phyloP scores from a whole-genome alignment of 768 basidiomycete species.

The Melanogaster broomeanus region DNA sequence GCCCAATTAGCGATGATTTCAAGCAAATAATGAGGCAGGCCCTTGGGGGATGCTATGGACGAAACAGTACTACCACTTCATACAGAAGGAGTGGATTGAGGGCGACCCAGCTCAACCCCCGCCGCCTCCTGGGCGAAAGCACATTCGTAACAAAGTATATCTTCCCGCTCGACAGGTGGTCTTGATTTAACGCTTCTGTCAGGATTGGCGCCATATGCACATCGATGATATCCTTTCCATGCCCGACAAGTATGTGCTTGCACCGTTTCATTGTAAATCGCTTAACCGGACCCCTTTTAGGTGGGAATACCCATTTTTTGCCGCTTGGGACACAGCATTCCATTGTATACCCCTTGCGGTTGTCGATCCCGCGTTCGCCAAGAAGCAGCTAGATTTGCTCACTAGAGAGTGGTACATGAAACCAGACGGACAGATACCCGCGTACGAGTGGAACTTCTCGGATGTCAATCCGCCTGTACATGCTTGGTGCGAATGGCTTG shows the following conservation, averaged over 20 bases:
- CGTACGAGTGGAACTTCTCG: slow-evolving; percentile 99
- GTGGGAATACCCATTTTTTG: slow-evolving; percentile 99
- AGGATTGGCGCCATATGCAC: slow-evolving; percentile 97
- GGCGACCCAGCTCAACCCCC: slow-evolving; percentile 95
- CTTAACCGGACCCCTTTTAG: slow-evolving; percentile 35
- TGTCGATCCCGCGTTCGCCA: slow-evolving; percentile 93
- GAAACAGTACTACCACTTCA: slow-evolving; percentile 95
- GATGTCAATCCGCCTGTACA: slow-evolving; percentile 99
- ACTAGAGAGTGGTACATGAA: slow-evolving; percentile 99
- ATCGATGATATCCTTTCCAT: slow-evolving; percentile 96
- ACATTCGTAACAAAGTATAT: slow-evolving; percentile 77
- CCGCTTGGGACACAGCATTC: slow-evolving; percentile 99
- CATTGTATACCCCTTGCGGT: slow-evolving; percentile 97
- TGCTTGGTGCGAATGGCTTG: slow-evolving; percentile 66
- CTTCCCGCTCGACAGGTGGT: neutral
- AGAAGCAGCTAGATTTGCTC: slow-evolving; percentile 94
- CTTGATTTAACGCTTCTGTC: slow-evolving; percentile 1
- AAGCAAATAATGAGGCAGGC: slow-evolving; percentile 97
- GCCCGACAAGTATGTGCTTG: slow-evolving; percentile 85
- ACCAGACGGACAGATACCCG: slow-evolving; percentile 97
- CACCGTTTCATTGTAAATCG: neutral
- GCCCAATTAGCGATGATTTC: slow-evolving; percentile 88
- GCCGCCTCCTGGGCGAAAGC: slow-evolving; percentile 87
- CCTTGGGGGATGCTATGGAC: slow-evolving; percentile 98
- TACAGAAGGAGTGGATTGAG: slow-evolving; percentile 95